Percentiles rank a stretch among this genome's conserved stretches.
These are phyloP conservation scores for Wallacemonas rigidus DNA, from an alignment of 208 protist genomes.

Conservation along the genomic window DNA sequence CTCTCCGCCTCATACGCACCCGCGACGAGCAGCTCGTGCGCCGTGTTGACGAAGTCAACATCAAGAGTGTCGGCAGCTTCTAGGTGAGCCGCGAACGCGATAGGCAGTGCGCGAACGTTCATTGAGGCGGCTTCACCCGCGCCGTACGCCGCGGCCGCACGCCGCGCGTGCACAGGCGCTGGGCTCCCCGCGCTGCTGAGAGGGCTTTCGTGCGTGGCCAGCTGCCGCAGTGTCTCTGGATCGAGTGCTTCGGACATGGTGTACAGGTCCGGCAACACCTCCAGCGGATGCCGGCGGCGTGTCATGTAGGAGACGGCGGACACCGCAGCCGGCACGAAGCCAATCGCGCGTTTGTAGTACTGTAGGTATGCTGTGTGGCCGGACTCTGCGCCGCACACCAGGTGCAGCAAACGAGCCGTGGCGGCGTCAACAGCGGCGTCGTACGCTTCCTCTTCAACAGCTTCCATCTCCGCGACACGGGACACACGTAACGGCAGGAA, in stretches of 20 bases:
- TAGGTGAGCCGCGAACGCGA: constrained; percentile 9
- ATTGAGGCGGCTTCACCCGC: not conserved
- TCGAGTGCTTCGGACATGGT: constrained; percentile 3
- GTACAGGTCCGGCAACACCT: constrained; percentile 17
- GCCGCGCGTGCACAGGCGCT: no score
- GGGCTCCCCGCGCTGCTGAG: no score
- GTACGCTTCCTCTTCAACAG: constrained; percentile 47
- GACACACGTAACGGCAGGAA: constrained; percentile 64
- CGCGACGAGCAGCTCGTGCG: constrained; percentile 20
- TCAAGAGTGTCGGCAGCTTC: constrained; percentile 17
- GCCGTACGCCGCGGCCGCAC: not conserved
- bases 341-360: constrained; percentile 19
- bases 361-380: constrained; percentile 4
- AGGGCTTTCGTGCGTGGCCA: not conserved
- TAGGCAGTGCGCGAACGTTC: constrained; percentile 5
- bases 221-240: not conserved
- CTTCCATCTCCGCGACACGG: constrained; percentile 57
- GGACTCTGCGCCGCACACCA: constrained; percentile 24
- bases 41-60: constrained; percentile 27
- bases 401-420: constrained; percentile 33
- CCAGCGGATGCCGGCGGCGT: constrained; percentile 4
- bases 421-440: constrained; percentile 54
- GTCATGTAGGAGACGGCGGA: not conserved
- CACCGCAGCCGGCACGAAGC: constrained; percentile 12
- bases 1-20: constrained; percentile 12